Base-by-base conservation (phyloP, 2,329 filamentous ascomycete species). In the Epichloe elymi region DNA sequence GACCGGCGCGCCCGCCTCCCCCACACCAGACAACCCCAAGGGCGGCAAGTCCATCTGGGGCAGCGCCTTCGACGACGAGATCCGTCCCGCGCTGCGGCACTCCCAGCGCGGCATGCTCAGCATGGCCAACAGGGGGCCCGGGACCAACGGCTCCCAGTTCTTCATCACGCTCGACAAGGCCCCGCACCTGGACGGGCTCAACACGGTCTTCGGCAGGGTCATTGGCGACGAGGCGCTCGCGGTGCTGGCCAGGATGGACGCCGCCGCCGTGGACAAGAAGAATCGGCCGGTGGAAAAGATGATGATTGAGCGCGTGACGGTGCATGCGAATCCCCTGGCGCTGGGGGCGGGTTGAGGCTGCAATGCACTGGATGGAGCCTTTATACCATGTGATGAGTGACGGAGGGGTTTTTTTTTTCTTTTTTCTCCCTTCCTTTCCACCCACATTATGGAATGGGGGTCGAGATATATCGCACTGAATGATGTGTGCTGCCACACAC, bases 321-420 rank as follows among this genome's bases (percentile, higher is more conserved):
- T 91, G 3, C 87, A 91, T 66, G 86, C 87, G 17, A 93, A 93
- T 60, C 87, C 87, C 1, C 62, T 91, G 55, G 86, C 87, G 4
- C 26, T 78, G 66, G 20, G 81, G 67, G 50, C 10, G 15, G 43
- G 26, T 36, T 12, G 26, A 42, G 4, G 4, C 40, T 5, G 39
- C 5, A 7, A 4, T 5, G 23, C 5, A 2, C 7, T 14, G 14
- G 26, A 30, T 11, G 26, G 26, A 30, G 26, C 8, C 26, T 30
- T 11, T 30, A 30, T 10, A 11, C 26, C 1, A 10, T 4, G 26
- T 30, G 8, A 30, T 10, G 26, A 30, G 26, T 11, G 26, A 10
- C 26, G 8, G 1, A 26, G 8, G 10, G 7, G 26, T 8, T 2
- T 26, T 26, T 2, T 26, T 10, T 30, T 3, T 2, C n/a, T n/a